Percentiles rank a stretch among this genome's conserved stretches.
phyloP scores from a whole-genome alignment of 257 asterid species.

The Apocynum venetum region DNA sequence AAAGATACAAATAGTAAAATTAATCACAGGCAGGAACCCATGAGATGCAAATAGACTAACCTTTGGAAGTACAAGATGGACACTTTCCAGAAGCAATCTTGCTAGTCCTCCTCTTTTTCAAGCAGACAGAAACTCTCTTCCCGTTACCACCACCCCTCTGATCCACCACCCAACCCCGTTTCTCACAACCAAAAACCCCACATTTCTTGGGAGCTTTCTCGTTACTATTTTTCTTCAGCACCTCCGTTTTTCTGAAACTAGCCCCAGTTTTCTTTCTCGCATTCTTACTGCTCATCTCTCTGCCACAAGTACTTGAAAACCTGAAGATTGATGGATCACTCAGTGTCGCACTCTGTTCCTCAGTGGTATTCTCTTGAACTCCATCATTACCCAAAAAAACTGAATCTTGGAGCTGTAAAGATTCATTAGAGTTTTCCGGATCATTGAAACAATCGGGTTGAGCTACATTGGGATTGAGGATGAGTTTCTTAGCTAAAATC shows the following conservation, averaged over 20 bases:
- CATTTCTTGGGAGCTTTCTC: slow-evolving; percentile 39
- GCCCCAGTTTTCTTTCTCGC: slow-evolving; percentile 31
- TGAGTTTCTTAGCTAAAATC: slow-evolving; percentile 62
- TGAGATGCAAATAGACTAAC: slow-evolving; percentile 19
- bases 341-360: slow-evolving; percentile 17
- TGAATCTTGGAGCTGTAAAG: slow-evolving; percentile 27
- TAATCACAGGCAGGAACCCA: neutral
- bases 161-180: slow-evolving; percentile 30
- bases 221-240: slow-evolving; percentile 32
- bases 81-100: slow-evolving; percentile 50
- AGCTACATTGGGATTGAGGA: slow-evolving; percentile 27
- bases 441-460: slow-evolving; percentile 23
- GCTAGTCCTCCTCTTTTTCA: slow-evolving; percentile 71
- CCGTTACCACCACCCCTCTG: slow-evolving; percentile 35
- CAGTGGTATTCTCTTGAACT: slow-evolving; percentile 17
- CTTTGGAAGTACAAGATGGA: slow-evolving; percentile 63
- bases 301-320: slow-evolving; percentile 44
- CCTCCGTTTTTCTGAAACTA: slow-evolving; percentile 19
- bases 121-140: slow-evolving; percentile 45
- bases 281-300: slow-evolving; percentile 25
- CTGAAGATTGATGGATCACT: slow-evolving; percentile 42
- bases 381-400: slow-evolving; percentile 16
- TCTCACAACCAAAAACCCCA: slow-evolving; percentile 31
- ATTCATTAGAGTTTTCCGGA: neutral
- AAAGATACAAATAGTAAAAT: neutral